Base-by-base conservation (phyloP, 129 eudicot genomes). In the Flaveria trinervia region DNA sequence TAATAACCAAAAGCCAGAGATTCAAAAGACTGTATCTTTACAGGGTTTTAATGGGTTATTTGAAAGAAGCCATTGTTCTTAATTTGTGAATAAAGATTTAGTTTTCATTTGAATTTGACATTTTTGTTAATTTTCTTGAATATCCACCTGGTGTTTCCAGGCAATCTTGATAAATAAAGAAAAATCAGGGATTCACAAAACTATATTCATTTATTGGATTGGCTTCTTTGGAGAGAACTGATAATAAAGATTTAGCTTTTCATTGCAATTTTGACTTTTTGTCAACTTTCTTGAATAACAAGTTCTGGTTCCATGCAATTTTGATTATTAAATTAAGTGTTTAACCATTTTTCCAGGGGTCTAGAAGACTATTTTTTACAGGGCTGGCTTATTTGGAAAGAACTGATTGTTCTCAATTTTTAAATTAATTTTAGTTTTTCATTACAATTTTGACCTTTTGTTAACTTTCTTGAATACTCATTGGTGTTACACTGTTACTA, bases 171-270 rank as follows among this genome's bases (percentile, higher is more conserved):
- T 16, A 18, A 70, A 16, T 48, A 51, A n/a, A 30, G 0, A 44
- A 68, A 20, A 70, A 26, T 20, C 16, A 49, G 22, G 45, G 65
- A 33, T 71, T 4, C 50, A 71, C 4, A 71, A 52, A 0, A 52
- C 16, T 68, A 15, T 49, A 49, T 49, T 49, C 0, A 26, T 56
- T 2, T 56, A 18, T 17, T 4, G 62, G 62, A 25, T 56, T 56
- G 26, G 12, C 11, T 56, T 56, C 26, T 45, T 33, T 16, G 8
- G 28, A 46, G 45, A 54, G 36, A 69, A 44, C 7, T 17, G 26
- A 59, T 22, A 75, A 66, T 50, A 66, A 76, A 66, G 25, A 66
- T 51, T 76, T 59, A 76, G 61, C 39, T 44, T 65, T 70, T 70
- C 43, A 12, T 33, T 14, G 5, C 44, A 57, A 52, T 57, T 72